A percentile compares a stretch with the other conserved stretches of the same genome.
phyloP scores from a whole-genome alignment of 148 eudicot genomes.

The Polygonum aviculare region DNA sequence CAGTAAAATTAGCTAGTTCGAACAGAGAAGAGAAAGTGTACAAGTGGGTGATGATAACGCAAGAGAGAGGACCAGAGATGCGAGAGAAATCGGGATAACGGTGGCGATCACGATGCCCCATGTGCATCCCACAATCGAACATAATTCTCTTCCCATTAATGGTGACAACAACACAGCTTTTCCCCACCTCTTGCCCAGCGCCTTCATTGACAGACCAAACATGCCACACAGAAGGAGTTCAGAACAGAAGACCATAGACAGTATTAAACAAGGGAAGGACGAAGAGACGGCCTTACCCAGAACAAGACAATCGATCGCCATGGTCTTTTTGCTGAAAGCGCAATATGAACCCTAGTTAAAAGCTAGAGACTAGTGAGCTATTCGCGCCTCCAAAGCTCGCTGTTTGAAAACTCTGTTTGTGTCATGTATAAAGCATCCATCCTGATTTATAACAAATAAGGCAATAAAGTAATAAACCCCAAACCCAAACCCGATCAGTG shows the following conservation, averaged over 20 bases:
- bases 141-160: slow-evolving; percentile 81
- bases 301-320: slow-evolving; percentile 56
- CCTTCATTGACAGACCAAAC: slow-evolving; percentile 38
- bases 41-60: slow-evolving; percentile 84
- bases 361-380: not conserved
- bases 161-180: slow-evolving; percentile 79
- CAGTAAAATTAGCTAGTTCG: not conserved
- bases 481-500: too few species aligned
- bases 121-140: slow-evolving; percentile 99
- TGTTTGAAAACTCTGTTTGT: too few species aligned
- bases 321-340: slow-evolving; percentile 3
- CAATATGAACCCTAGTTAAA: not conserved
- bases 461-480: too few species aligned
- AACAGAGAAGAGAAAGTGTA: slow-evolving; percentile 4
- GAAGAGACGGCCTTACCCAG: slow-evolving; percentile 27
- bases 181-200: slow-evolving; percentile 97
- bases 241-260: not conserved
- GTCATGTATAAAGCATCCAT: too few species aligned
- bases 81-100: slow-evolving; percentile 87
- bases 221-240: slow-evolving; percentile 14
- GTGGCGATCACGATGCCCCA: slow-evolving; percentile 60
- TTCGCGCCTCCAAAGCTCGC: not conserved
- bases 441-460: too few species aligned
- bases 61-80: slow-evolving; percentile 51
- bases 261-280: not conserved